Evolutionary conservation across 352 stramenopile genomes (phyloP).

Genomic region (Globisporangium lucens): DNA sequence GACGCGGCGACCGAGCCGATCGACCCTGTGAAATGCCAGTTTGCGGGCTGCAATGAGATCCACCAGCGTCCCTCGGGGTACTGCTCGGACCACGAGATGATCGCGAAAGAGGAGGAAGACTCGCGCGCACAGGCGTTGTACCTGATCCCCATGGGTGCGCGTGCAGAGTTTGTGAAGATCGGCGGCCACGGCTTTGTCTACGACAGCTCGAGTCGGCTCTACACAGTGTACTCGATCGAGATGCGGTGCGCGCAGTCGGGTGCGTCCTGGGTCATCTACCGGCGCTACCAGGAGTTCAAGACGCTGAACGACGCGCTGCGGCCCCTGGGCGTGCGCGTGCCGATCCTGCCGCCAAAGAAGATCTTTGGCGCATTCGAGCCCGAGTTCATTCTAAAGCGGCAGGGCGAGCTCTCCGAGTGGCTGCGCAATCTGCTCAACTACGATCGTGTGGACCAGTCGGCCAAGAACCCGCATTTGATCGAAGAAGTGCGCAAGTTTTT

Average conservation of each 20-base stretch:
- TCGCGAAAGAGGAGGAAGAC: constrained; percentile 78
- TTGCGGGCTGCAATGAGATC: constrained; percentile 50
- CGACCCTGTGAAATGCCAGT: constrained; percentile 42
- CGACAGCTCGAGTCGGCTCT: constrained; percentile 66
- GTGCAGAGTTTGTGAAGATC: constrained; percentile 76
- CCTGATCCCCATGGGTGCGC: constrained; percentile 62
- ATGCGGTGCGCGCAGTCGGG: constrained; percentile 74
- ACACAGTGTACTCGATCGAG: constrained; percentile 78
- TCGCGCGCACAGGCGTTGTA: constrained; percentile 79
- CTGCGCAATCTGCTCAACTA: constrained; percentile 63
- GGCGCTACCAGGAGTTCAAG: constrained; percentile 84
- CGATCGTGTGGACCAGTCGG: constrained; percentile 66
- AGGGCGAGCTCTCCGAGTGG: constrained; percentile 69
- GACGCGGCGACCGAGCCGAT: constrained; percentile 16
- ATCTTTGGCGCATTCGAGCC: constrained; percentile 79
- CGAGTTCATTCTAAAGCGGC: constrained; percentile 74
- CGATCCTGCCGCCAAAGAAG: constrained; percentile 79
- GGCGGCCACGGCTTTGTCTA: constrained; percentile 74
- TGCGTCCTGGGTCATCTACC: constrained; percentile 80
- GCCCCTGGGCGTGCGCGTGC: constrained; percentile 63
- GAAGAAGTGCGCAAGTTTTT: constrained; percentile 81
- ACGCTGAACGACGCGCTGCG: constrained; percentile 64
- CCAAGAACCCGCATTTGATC: constrained; percentile 72
- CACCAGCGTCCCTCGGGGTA: constrained; percentile 69
- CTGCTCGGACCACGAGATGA: constrained; percentile 74